Evolutionary conservation across 139 green algal species (phyloP), one percentile per base, ranked within the genome.

Genomic region (Chlamydomonas sphaeroides): DNA sequence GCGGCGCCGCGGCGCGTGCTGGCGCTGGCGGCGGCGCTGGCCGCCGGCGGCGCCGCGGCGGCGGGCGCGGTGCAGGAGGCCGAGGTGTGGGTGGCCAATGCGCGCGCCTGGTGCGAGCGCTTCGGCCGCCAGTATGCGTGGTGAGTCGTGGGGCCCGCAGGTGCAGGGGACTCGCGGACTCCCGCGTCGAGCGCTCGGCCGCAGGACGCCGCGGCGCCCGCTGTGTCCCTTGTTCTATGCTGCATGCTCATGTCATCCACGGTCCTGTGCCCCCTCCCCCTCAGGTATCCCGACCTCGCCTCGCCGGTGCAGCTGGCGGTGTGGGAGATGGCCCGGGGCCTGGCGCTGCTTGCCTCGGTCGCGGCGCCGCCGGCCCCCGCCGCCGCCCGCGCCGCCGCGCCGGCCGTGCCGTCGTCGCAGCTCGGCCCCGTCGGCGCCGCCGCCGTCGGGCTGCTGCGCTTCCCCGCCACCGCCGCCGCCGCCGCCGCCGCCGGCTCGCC

Each of bases 251-350:
- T n/a, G n/a, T n/a, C n/a, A n/a, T n/a, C n/a, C n/a, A n/a, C n/a
- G n/a, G n/a, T n/a, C n/a, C n/a, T n/a, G n/a, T n/a, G n/a, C n/a
- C n/a, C n/a, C n/a, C n/a, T n/a, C n/a, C n/a, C 23, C 33, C n/a
- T 2, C 38, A 76, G 77, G 65, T 99, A 99, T 83, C 41, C 80
- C 17, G 97, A 99, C 76, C 82, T 99, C 7, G 61, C 94, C 32
- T 90, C 97, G 86, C 96, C 97, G 6, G 78, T 99, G 33, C 86
- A 92, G 68, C 87, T 98, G 80, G 94, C 93, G 5, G 85, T 96
- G n/a, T 68, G 90, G 26, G 92, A 94, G 85, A 69, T 93, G 41
- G 67, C 89, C 35, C 91, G 91, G 45, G 94, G 94, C 23, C 49
- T 97, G 33, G 68, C 77, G 10, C 78, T 96, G 72, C 57, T 96